Base-by-base conservation (phyloP, 768 basidiomycete genomes). In the Boletales sp. region DNA sequence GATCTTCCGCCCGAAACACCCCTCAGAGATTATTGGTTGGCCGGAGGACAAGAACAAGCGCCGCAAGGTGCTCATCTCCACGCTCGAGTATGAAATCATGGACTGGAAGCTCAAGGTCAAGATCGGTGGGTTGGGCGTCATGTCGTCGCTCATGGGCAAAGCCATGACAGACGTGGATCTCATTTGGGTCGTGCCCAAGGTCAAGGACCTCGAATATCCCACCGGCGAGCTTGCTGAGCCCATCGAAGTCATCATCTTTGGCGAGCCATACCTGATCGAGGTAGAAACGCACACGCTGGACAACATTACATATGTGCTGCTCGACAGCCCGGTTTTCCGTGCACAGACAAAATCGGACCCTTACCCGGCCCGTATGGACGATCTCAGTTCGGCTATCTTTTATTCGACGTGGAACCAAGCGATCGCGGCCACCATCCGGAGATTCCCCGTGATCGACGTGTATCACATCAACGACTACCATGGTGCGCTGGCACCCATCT, bases 361-460 rank as follows among this genome's bases (percentile, higher is more conserved):
- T 3, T 96, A 96, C 67, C 94, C 94, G 30, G 87, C 91, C 61
- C 90, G 94, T 60, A 96, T 96, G 94, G 94, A 96, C 64, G 94
- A 96, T 67, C 77, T 96, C 55, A 89, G 87, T 57, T 95, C 94
- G 10, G 94, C 94, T 37, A 95, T 95, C 63, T 96, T 95, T 77
- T 96, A 96, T 68, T 95, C 94, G 43, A 94, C 94, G 15, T 96
- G 94, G 94, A 96, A 96, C 62, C 94, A 96, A 70, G 91, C 93
- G 39, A 93, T 96, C 56, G 92, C 93, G 15, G 86, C 91, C 40
- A 90, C 92, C 31, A 87, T 96, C 56, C 86, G 90, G 55, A 83
- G 92, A 48, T 76, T 75, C 71, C 90, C 94, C 1, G 83, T 84
- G 57, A 84, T 95, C 59, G 94, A 96, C 64, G 86, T 96, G 55